Evolutionary conservation across 108 stramenopile genomes (phyloP).

Genomic region (Fragilariopsis cylindrus): DNA sequence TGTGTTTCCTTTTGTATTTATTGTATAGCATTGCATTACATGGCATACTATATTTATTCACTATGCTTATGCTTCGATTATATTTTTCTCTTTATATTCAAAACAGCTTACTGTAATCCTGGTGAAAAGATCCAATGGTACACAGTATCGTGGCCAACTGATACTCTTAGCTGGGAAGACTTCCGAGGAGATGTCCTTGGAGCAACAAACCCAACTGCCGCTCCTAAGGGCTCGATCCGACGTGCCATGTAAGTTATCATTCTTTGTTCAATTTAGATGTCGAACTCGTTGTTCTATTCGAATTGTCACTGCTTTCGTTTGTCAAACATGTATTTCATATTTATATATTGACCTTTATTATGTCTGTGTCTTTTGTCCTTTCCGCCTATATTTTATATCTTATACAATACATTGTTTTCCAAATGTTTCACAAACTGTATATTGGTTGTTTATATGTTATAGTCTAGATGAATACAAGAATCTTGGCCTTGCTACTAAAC

Average conservation of each 20-base stretch:
- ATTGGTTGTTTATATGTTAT: not conserved
- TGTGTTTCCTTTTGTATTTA: no score
- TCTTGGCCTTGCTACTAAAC: constrained; percentile 61
- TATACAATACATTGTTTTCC: no score
- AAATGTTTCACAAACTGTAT: no score
- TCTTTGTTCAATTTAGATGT: not conserved
- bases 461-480: constrained; percentile 51
- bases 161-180: constrained; percentile 64
- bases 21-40: no score
- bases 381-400: no score
- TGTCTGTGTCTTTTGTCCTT: no score
- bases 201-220: constrained; percentile 52
- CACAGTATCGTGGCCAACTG: constrained; percentile 71
- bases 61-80: not conserved
- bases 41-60: not conserved
- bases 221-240: constrained; percentile 38
- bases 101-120: constrained; percentile 42
- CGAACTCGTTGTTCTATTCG: no score
- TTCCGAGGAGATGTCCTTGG: constrained; percentile 72
- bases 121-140: constrained; percentile 81
- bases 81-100: not conserved
- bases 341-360: no score
- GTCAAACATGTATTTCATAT: no score
- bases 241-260: constrained; percentile 15
- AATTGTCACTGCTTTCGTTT: no score